Base-by-base conservation (phyloP, 2,329 filamentous ascomycete species). In the Tolypocladium cylindrosporum region DNA sequence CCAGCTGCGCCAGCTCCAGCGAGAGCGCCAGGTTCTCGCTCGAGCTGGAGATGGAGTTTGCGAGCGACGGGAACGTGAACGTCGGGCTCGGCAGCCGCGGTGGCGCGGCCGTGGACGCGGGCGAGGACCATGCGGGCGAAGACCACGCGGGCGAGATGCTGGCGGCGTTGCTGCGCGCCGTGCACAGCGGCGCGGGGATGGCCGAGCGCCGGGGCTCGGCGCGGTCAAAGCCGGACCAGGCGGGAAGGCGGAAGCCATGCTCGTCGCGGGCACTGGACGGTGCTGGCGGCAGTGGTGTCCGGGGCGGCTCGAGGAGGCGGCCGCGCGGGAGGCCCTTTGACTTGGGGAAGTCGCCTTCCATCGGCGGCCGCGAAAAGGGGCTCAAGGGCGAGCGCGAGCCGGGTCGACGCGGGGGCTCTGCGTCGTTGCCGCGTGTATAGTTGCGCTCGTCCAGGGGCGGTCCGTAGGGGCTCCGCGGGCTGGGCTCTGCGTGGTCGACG, bases 11-110 rank as follows among this genome's bases (percentile, higher is more conserved):
- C 24, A 70, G 59, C 36, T 72, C 71, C 59, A 74, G 69, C 2
- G 64, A 66, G 21, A 62, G 64, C 13, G 67, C 65, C 1, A 75
- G 61, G 43, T 67, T 66, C 51, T 70, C 68, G 57, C 65, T 69
- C 14, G 69, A 68, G 52, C 37, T 67, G 1, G 71, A 72, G 42
- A 74, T 69, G 36, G 68, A 68, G 51, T 69, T 65, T 55, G 71
- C 67, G 1, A 74, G 61, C 0, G 72, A 72, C 3, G 67, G 60
- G 34, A 74, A 74, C 0, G 71, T 69, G 27, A 74, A 74, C 0
- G 71, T 70, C 2, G 72, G 72, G 16, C 71, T 73, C 0, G 72
- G 71, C 6, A 74, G 61, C 8, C 67, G 70, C 0, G 71, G 69
- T 1, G 71, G 64, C 6, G 60, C 62, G 4, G 65, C 64, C 0